Evolutionary conservation across 768 basidiomycete species (phyloP).

Genomic region (Lentinula sp.): DNA sequence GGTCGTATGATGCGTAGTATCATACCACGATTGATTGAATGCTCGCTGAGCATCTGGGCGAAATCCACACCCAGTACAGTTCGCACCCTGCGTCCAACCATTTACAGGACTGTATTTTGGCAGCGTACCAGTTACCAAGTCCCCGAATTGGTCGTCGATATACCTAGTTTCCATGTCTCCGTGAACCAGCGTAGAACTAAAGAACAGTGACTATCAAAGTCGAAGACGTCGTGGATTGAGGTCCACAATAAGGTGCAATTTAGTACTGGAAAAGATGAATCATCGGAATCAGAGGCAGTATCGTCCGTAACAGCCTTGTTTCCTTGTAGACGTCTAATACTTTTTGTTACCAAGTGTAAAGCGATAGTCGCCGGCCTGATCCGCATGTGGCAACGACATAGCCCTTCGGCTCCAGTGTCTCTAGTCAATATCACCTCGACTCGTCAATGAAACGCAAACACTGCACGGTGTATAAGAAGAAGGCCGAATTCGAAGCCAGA

Average conservation of each 20-base stretch:
- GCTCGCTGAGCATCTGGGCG: neutral
- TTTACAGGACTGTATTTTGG: neutral
- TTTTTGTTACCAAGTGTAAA: neutral
- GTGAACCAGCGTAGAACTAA: neutral
- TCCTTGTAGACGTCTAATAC: neutral
- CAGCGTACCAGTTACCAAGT: neutral
- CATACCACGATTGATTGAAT: neutral
- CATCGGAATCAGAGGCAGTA: neutral
- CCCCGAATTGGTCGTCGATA: constrained; percentile 3
- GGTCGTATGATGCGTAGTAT: constrained; percentile 4
- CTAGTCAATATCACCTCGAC: too few species aligned
- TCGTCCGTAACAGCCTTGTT: neutral
- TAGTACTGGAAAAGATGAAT: neutral
- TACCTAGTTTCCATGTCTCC: neutral
- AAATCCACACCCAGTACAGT: constrained; percentile 3
- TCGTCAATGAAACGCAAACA: neutral
- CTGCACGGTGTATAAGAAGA: neutral
- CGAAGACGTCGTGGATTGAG: neutral
- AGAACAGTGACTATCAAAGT: neutral
- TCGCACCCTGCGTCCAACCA: neutral
- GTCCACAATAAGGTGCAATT: neutral
- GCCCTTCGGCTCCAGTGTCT: neutral
- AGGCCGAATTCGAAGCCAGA: neutral
- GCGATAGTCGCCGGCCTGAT: neutral
- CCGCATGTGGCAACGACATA: neutral